Conservation (phyloP, 2,329 filamentous ascomycete genomes). For the Phyllosticta paracitricarpa region DNA sequence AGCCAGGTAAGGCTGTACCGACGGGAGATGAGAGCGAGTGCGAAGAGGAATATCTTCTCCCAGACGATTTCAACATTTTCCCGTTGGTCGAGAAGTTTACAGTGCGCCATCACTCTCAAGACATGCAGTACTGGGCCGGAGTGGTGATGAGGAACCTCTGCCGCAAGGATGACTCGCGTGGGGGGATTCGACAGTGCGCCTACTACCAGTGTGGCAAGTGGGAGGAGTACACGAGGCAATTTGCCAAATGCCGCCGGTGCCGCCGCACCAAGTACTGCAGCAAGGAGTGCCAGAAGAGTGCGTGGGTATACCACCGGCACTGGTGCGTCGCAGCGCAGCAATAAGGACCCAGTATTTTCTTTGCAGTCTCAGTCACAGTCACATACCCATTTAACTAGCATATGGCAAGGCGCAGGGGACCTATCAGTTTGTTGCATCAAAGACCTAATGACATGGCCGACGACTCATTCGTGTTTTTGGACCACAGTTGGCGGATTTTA, state of each 20-base stretch:
- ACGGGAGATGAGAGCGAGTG: conserved; percentile 48
- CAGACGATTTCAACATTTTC: conserved; percentile 97
- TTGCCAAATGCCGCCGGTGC: conserved; percentile 94
- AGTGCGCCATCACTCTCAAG: conserved; percentile 83
- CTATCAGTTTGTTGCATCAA: conserved; percentile 12
- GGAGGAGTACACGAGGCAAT: conserved; percentile 94
- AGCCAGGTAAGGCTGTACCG: conserved; percentile 30
- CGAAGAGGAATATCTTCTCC: conserved; percentile 78
- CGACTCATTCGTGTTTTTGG: conserved; percentile 10
- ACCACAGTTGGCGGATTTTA: conserved; percentile 9
- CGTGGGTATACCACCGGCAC: conserved; percentile 95
- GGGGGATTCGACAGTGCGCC: conserved; percentile 91
- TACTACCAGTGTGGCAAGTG: conserved; percentile 98
- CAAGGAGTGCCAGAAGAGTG: conserved; percentile 98
- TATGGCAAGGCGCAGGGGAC: conserved; percentile 31
- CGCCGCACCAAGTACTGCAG: conserved; percentile 98
- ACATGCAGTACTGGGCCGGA: conserved; percentile 99
- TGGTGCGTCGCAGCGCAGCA: conserved; percentile 77
- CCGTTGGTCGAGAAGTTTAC: conserved; percentile 98
- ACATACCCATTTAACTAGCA: conserved; percentile 25
- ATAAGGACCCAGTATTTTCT: conserved; percentile 10
- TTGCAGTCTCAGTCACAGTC: conserved; percentile 8
- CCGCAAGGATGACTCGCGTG: conserved; percentile 89
- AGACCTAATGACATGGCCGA: conserved; percentile 11
- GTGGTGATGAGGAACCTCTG: conserved; percentile 98